Conservation (phyloP, 768 basidiomycete genomes). For the Leccinum truebloodii region DNA sequence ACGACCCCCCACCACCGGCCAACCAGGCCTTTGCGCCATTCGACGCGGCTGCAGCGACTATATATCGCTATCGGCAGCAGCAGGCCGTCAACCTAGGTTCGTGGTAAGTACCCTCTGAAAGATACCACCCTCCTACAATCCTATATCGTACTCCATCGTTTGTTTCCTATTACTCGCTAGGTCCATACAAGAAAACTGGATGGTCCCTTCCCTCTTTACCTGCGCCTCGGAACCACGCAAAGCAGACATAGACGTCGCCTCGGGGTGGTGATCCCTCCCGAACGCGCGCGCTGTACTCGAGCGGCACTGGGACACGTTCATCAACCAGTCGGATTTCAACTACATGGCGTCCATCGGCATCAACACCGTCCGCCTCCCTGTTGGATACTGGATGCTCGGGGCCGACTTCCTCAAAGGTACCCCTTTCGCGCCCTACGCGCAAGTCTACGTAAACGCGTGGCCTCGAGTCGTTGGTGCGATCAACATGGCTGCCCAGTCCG, state of each 20-base stretch:
- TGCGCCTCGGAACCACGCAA: constrained; percentile 53
- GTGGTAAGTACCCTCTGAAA: too few species aligned
- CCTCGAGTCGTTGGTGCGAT: too few species aligned
- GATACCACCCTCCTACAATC: too few species aligned
- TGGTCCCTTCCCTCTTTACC: constrained; percentile 64
- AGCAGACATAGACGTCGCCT: constrained; percentile 68
- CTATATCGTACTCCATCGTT: too few species aligned
- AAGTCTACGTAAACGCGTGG: constrained; percentile 46
- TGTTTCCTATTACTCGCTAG: constrained; percentile 28
- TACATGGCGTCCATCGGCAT: constrained; percentile 59
- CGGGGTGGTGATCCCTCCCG: constrained; percentile 42
- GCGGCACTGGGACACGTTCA: too few species aligned
- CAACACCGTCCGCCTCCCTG: constrained; percentile 65
- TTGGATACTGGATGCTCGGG: constrained; percentile 49
- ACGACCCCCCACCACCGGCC: too few species aligned
- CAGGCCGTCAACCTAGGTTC: too few species aligned
- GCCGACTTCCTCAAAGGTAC: constrained; percentile 35
- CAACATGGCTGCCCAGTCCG: constrained; percentile 32
- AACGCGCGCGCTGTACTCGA: constrained; percentile 52
- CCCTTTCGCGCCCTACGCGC: constrained; percentile 41
- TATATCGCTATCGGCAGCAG: too few species aligned
- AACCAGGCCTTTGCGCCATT: too few species aligned
- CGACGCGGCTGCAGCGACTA: too few species aligned
- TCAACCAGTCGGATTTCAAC: constrained; percentile 62
- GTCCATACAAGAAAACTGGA: constrained; percentile 78